Evolutionary conservation across 2,329 filamentous ascomycete genomes (phyloP), one percentile per base, ranked within the genome.

Genomic region (Neonectria hederae): DNA sequence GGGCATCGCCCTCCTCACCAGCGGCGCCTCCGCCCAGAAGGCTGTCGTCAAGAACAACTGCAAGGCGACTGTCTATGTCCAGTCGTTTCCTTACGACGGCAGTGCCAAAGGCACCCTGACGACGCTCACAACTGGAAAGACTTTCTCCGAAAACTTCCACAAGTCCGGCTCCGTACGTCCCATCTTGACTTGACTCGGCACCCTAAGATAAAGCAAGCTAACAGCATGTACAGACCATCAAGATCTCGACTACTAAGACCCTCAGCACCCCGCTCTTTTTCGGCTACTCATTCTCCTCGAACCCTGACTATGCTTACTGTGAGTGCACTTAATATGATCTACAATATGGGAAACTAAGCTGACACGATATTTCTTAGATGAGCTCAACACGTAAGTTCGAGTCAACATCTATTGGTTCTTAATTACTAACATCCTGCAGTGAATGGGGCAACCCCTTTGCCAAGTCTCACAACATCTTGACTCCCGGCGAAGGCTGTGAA

Each of bases 381-480:
- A 81, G 65, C 57, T 80, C 19, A 82, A 75, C 79, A 75, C 77
- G 69, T 65, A 52, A 72, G 70, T 65, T 42, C 35, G 35, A 11
- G 30, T 13, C 17, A 21, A 26, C 7, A 21, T 17, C 4, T n/a
- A 11, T 14, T 3, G 14, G n/a, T 22, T 40, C 13, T 57, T 42
- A 14, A 30, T 57, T 42, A n/a, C 30, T 55, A 35, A 62, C 35
- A 35, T 38, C 10, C 10, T 22, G 8, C 38, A 71, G 68, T 32
- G 63, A 80, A 68, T 81, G 52, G 26, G 80, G 80, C 28, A 82
- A 82, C 75, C 80, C 80, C 60, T 82, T 81, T 52, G 76, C 75
- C 40, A 61, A 64, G 59, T 65, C 71, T 54, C 77, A 72, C 68
- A 82, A 82, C 70, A 76, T 67, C 53, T 62, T 82, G 61, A 77